These are phyloP conservation scores for Coemansia asiatica DNA, from an alignment of 192 early-diverging fungal species.

Conservation along the genomic window DNA sequence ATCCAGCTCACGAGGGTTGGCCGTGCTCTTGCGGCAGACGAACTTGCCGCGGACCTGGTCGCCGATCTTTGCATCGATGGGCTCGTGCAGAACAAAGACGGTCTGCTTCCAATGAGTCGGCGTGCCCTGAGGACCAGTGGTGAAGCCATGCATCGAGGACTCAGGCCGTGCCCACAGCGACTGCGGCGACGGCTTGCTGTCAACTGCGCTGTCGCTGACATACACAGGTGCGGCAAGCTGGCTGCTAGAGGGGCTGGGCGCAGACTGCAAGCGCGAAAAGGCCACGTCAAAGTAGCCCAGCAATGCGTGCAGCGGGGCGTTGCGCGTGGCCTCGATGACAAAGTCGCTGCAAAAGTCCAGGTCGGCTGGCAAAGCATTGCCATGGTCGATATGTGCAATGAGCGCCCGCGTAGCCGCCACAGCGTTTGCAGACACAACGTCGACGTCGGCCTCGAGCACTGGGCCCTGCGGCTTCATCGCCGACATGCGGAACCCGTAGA, in stretches of 20 bases:
- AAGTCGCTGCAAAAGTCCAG: slow-evolving; percentile 77
- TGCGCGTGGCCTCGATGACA: slow-evolving; percentile 61
- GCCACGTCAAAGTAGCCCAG: slow-evolving; percentile 94
- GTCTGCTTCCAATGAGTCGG: slow-evolving; percentile 99
- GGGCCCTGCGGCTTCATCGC: slow-evolving; percentile 69
- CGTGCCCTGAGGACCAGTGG: slow-evolving; percentile 71
- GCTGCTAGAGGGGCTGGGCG: slow-evolving; percentile 35
- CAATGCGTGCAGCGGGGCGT: slow-evolving; percentile 72
- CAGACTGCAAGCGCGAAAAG: slow-evolving; percentile 60
- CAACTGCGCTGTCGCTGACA: background rate
- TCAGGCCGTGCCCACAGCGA: slow-evolving; percentile 42
- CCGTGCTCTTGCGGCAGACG: slow-evolving; percentile 61
- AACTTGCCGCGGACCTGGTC: slow-evolving; percentile 62
- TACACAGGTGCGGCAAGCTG: slow-evolving; percentile 25
- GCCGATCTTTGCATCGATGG: slow-evolving; percentile 58
- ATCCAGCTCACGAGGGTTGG: slow-evolving; percentile 73
- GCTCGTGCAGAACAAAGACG: slow-evolving; percentile 69
- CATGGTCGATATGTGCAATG: slow-evolving; percentile 74
- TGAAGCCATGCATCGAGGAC: slow-evolving; percentile 55
- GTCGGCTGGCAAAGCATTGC: slow-evolving; percentile 63
- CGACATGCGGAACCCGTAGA: slow-evolving; percentile 93
- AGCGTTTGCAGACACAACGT: slow-evolving; percentile 66
- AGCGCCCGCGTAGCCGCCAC: slow-evolving; percentile 67
- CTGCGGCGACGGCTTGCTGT: slow-evolving; percentile 17
- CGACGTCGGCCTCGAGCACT: slow-evolving; percentile 79